Percentiles rank a stretch among this genome's conserved stretches.
phyloP scores from a whole-genome alignment of 495 filamentous ascomycete genomes.

The Penicillium soppii region DNA sequence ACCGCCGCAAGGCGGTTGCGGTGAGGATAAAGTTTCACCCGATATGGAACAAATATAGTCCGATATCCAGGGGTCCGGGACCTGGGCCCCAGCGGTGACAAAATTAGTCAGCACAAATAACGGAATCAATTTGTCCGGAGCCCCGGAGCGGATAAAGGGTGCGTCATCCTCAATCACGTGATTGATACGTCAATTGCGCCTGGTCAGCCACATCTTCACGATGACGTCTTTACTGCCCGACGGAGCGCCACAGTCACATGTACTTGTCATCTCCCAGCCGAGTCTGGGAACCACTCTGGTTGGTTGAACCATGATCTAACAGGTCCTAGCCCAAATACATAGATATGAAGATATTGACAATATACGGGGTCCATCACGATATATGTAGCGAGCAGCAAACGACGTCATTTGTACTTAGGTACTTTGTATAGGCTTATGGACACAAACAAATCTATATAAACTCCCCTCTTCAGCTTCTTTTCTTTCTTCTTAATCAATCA shows the following conservation, averaged over 20 bases:
- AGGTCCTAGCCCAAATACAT: not conserved
- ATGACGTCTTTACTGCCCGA: not conserved
- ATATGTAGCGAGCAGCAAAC: not conserved
- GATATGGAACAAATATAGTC: too few species aligned
- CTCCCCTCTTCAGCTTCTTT: conserved; percentile 2
- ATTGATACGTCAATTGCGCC: too few species aligned
- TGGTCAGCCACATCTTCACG: not conserved
- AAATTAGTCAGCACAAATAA: too few species aligned
- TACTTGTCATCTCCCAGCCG: not conserved
- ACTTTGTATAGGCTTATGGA: not conserved
- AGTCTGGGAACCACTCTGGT: not conserved
- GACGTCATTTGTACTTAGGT: not conserved
- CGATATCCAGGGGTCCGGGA: too few species aligned
- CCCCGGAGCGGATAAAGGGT: too few species aligned
- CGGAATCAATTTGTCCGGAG: too few species aligned
- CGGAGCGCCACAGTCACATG: not conserved
- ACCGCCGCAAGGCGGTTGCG: not conserved
- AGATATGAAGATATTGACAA: not conserved
- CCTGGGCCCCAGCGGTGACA: too few species aligned
- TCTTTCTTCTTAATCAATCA: conserved; percentile 1
- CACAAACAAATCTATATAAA: conserved; percentile 4
- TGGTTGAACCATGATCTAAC: not conserved
- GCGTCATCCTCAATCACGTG: too few species aligned
- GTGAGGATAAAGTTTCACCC: too few species aligned
- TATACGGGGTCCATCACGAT: not conserved